Evolutionary conservation across 495 filamentous ascomycete genomes (phyloP).

Genomic region (Penicillium cinerascens): DNA sequence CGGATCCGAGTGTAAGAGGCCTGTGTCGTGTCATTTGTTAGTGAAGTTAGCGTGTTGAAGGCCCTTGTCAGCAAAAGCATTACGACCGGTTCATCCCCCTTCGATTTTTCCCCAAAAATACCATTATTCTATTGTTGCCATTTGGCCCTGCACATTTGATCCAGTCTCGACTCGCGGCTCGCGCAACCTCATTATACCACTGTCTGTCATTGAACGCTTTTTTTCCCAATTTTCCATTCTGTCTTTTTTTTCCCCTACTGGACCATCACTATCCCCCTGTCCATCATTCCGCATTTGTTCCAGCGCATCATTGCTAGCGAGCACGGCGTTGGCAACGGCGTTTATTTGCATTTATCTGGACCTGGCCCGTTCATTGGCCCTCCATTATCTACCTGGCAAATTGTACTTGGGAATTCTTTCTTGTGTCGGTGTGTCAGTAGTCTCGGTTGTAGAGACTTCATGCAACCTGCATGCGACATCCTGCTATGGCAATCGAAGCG

Average conservation of each 20-base stretch:
- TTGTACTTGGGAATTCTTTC: neutral
- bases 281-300: constrained; percentile 20
- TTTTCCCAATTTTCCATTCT: neutral
- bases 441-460: constrained; percentile 1
- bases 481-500: neutral
- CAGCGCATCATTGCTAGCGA: constrained; percentile 10
- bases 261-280: neutral
- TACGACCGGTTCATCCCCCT: constrained; percentile 12
- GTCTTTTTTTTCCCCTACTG: constrained; percentile 1
- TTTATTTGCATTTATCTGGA: constrained; percentile 4
- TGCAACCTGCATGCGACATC: neutral
- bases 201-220: neutral
- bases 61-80: constrained; percentile 19
- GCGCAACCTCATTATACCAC: neutral
- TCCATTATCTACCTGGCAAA: constrained; percentile 1
- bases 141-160: constrained; percentile 4
- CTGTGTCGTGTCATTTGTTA: neutral
- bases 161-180: neutral
- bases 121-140: constrained; percentile 7
- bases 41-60: constrained; percentile 27
- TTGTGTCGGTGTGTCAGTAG: neutral
- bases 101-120: constrained; percentile 3
- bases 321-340: constrained; percentile 22
- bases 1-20: constrained; percentile 26
- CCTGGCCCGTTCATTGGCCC: neutral